Base-by-base conservation (phyloP, 345 rosid genomes). In the Adansonia digitata region DNA sequence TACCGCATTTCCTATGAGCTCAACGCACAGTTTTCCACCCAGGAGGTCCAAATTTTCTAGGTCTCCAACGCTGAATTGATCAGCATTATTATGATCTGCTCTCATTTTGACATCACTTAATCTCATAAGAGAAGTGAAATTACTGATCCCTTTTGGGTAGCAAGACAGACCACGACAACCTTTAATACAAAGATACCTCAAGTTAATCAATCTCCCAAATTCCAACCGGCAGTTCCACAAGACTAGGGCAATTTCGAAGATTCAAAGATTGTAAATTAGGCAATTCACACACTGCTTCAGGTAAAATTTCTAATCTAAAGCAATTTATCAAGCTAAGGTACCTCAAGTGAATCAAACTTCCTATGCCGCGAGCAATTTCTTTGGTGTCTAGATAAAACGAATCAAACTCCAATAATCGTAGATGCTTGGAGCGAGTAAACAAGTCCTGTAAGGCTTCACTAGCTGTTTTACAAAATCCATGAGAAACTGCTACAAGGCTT, bases 381-480 rank as follows among this genome's bases (percentile, higher is more conserved):
- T 14, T 17, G 2, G 31, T 0, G 5, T 0, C 5, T 59, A 5
- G n/a, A 7, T 0, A 0, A 60, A 29, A 3, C 11, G 0, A 7
- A n/a, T 7, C 6, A 6, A 60, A 6, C 20, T 60, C 40, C 65
- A 60, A 40, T 4, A 66, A 43, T 42, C 45, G 51, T 34, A 49
- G 46, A n/a, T 11, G 61, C 13, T 51, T 70, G 13, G 59, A 70
- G 18, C 12, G 17, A 22, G 27, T 4, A 14, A 46, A 2, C 22
- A 43, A 43, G 5, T 67, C 46, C 7, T 4, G 18, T 8, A 43
- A 43, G 20, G 5, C 72, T 12, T 5, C 20, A 43, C 0, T 17
- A 3, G 6, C 1, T 24, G 0, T 1, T 1, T 4, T 1, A 22
- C 10, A 3, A n/a, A 0, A 1, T 4, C 0, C 13, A 12, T 5